A percentile compares a stretch with the other conserved stretches of the same genome.
Evolutionary conservation across 768 basidiomycete species (phyloP).

Genomic region (Leccinellum luteum): DNA sequence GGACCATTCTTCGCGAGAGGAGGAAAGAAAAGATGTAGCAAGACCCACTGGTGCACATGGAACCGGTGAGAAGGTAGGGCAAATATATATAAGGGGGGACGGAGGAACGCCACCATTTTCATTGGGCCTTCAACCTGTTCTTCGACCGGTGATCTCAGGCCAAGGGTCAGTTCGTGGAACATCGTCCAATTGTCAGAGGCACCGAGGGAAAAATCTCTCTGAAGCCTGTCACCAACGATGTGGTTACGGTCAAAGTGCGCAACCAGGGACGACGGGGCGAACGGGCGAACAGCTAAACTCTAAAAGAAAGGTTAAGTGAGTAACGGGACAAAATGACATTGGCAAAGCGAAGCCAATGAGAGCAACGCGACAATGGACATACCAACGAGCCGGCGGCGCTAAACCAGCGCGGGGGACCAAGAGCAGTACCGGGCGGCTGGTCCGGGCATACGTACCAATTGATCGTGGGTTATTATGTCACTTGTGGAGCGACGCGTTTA

Average conservation of each 20-base stretch:
- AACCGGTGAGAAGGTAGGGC: too few species aligned
- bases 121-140: background rate
- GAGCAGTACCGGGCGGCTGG: background rate
- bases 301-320: background rate
- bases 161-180: background rate
- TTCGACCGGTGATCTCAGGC: background rate
- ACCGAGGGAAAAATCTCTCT: background rate
- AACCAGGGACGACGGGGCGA: constrained; percentile 5
- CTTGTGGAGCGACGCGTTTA: background rate
- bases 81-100: too few species aligned
- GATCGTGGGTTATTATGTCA: background rate
- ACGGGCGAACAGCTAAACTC: background rate
- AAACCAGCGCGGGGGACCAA: background rate
- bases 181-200: background rate
- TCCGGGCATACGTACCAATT: background rate
- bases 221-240: background rate
- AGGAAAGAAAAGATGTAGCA: too few species aligned
- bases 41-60: too few species aligned
- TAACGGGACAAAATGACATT: background rate
- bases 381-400: constrained; percentile 5
- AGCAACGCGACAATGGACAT: background rate
- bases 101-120: constrained; percentile 1
- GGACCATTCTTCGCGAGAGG: too few species aligned
- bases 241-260: background rate
- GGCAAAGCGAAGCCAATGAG: background rate